phyloP scores from a whole-genome alignment of 306 rosid species.

The Cicer bijugum region DNA sequence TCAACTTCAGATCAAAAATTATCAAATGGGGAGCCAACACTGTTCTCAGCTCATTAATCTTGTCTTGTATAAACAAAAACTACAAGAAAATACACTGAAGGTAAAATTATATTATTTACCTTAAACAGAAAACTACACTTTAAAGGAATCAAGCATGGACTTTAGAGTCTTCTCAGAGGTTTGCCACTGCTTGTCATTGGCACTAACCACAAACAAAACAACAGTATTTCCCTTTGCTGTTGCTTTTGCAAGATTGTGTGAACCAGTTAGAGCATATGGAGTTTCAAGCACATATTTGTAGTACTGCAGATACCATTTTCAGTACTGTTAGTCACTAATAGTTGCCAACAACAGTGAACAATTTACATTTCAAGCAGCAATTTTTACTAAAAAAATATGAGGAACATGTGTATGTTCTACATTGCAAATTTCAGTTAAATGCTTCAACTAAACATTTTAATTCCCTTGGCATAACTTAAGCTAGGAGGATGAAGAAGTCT shows the following conservation, averaged over 20 bases:
- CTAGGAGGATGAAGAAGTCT: neutral
- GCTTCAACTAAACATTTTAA: constrained; percentile 7
- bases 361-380: too few species aligned
- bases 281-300: constrained; percentile 88
- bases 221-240: constrained; percentile 97
- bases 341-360: neutral
- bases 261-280: constrained; percentile 86
- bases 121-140: constrained; percentile 56
- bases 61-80: constrained; percentile 38
- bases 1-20: constrained; percentile 21
- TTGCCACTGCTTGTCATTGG: constrained; percentile 93
- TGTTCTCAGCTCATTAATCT: constrained; percentile 33
- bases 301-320: constrained; percentile 60
- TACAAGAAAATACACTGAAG: constrained; percentile 35
- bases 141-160: constrained; percentile 87
- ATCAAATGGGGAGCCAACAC: constrained; percentile 11
- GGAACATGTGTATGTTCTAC: neutral
- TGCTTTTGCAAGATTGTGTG: constrained; percentile 97
- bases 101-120: constrained; percentile 41
- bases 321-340: constrained; percentile 27
- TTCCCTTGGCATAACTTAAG: constrained; percentile 17
- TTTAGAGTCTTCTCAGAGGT: constrained; percentile 70
- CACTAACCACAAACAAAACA: constrained; percentile 85
- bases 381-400: too few species aligned
- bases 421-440: constrained; percentile 9